Conservation (phyloP, 2,329 filamentous ascomycete species). For the Penicillium griseofulvum region DNA sequence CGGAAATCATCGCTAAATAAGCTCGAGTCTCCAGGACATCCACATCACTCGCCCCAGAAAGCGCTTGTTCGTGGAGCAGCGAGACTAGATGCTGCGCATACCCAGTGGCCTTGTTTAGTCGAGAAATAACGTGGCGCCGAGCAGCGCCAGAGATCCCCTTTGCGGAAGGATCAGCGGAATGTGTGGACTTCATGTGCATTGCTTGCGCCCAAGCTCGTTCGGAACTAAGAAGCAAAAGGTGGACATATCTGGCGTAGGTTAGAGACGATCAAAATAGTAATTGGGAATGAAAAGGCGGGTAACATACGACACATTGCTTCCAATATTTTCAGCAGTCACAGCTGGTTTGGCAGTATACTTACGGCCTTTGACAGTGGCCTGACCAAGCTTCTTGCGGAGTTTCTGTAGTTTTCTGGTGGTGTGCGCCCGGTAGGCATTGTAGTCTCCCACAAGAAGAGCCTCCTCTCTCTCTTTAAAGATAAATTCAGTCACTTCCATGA, state of each 20-base stretch:
- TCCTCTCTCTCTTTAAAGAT: constrained; percentile 76
- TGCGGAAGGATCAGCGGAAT: constrained; percentile 68
- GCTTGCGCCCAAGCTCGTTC: constrained; percentile 95
- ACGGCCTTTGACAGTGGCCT: constrained; percentile 77
- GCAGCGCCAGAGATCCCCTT: constrained; percentile 76
- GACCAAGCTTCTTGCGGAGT: constrained; percentile 78
- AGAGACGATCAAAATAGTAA: constrained; percentile 13
- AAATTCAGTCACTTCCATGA: constrained; percentile 88
- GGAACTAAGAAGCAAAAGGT: constrained; percentile 77
- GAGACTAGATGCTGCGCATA: constrained; percentile 67
- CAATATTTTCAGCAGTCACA: constrained; percentile 73
- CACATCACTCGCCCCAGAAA: constrained; percentile 63
- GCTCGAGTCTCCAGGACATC: constrained; percentile 83
- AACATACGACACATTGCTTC: constrained; percentile 70
- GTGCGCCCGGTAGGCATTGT: constrained; percentile 77
- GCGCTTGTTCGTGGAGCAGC: constrained; percentile 61
- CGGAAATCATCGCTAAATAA: constrained; percentile 74
- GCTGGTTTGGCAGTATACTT: constrained; percentile 74
- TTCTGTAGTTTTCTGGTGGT: constrained; percentile 78
- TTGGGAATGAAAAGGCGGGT: background rate
- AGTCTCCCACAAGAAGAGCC: constrained; percentile 83
- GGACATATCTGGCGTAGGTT: constrained; percentile 59
- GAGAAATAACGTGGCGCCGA: constrained; percentile 83
- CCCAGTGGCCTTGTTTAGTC: constrained; percentile 74
- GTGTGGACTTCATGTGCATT: constrained; percentile 86